Percentiles rank a stretch among this genome's conserved stretches.
Evolutionary conservation across 1,284 basidiomycete genomes (phyloP).

Genomic region (Melampsora larici-populina): DNA sequence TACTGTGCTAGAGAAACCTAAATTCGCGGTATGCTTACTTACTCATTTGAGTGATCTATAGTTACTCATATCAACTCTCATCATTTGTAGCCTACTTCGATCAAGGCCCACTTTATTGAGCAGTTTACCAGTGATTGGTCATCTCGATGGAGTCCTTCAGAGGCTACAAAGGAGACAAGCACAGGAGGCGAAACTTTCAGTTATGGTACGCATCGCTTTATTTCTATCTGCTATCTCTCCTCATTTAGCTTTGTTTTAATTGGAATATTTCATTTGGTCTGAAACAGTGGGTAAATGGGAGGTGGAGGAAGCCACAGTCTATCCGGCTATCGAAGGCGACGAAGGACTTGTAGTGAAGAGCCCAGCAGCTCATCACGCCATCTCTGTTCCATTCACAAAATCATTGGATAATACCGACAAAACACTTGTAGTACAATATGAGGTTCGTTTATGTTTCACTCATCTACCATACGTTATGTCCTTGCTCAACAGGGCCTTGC

Average conservation of each 20-base stretch:
- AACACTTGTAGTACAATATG: conserved; percentile 95
- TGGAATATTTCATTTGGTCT: conserved; percentile 61
- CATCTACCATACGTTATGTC: background rate
- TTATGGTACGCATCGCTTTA: conserved; percentile 16
- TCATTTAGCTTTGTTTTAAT: background rate
- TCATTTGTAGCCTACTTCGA: conserved; percentile 64
- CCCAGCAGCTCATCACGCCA: conserved; percentile 92
- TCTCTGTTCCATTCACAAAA: conserved; percentile 81
- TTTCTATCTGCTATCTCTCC: background rate
- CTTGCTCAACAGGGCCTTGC: background rate
- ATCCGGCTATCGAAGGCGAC: conserved; percentile 56
- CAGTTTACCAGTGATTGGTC: conserved; percentile 92
- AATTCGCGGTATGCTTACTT: conserved; percentile 32
- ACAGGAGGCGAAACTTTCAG: conserved; percentile 63
- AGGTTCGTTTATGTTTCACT: conserved; percentile 54
- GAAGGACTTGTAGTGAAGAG: conserved; percentile 60
- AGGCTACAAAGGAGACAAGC: conserved; percentile 94
- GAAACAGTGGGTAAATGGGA: conserved; percentile 91
- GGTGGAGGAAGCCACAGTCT: conserved; percentile 81
- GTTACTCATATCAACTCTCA: background rate
- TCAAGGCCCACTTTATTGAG: conserved; percentile 93
- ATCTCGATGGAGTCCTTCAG: conserved; percentile 89
- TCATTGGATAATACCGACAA: conserved; percentile 75
- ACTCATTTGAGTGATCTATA: background rate
- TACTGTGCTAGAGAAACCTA: conserved; percentile 3